These are phyloP conservation scores for Hypomontagnella monticulosa DNA, from an alignment of 495 filamentous ascomycete genomes.

Conservation along the genomic window DNA sequence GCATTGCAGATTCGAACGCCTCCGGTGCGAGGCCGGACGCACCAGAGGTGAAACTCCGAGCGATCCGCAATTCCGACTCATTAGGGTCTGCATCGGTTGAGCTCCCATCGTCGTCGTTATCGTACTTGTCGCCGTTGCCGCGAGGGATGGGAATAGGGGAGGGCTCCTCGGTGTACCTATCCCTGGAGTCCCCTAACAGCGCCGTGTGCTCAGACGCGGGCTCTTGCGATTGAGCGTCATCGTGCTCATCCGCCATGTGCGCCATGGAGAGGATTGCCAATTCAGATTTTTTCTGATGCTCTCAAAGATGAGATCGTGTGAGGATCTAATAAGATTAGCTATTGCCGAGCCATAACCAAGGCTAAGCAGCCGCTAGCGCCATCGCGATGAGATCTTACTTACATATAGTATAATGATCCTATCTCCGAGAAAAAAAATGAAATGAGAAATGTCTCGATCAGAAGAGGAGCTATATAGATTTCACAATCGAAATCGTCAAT, in stretches of 20 bases:
- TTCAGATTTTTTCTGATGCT: background rate
- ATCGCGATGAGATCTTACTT: too few species aligned
- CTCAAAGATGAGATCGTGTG: background rate
- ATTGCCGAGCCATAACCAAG: too few species aligned
- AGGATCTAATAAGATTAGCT: too few species aligned
- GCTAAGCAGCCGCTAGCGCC: too few species aligned
- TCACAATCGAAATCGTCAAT: constrained; percentile 1
- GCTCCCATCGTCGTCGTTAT: constrained; percentile 25
- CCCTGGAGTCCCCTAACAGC: constrained; percentile 16
- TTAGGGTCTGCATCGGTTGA: constrained; percentile 48
- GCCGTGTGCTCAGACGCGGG: constrained; percentile 23
- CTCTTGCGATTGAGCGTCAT: constrained; percentile 5
- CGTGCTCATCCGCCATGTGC: constrained; percentile 1
- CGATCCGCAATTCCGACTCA: constrained; percentile 54
- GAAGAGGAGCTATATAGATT: background rate
- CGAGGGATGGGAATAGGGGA: constrained; percentile 22
- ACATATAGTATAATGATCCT: background rate
- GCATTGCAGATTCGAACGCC: constrained; percentile 51
- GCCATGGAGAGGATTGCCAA: background rate
- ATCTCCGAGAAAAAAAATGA: background rate
- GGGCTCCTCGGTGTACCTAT: constrained; percentile 4
- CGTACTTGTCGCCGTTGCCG: constrained; percentile 22
- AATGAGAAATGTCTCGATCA: background rate
- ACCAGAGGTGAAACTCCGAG: constrained; percentile 48
- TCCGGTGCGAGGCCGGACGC: constrained; percentile 53